Base-by-base conservation (phyloP, 768 basidiomycete genomes). In the Rhodocollybia butyracea region DNA sequence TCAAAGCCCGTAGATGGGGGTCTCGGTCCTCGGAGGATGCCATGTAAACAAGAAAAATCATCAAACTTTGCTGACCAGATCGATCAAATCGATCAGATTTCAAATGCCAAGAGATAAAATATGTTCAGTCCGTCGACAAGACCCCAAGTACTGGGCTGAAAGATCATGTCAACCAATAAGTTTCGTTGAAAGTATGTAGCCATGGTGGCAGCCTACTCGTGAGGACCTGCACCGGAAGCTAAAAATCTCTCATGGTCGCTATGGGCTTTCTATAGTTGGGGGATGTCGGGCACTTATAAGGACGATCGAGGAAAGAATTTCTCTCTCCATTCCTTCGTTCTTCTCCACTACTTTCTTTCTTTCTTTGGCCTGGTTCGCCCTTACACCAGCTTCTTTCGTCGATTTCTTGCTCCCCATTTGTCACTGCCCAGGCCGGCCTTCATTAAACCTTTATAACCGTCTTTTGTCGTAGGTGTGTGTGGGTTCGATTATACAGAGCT, bases 321-420 rank as follows among this genome's bases (percentile, higher is more conserved):
- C n/a, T 24, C 21, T 17, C 5, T 6, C 21, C n/a, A 5, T 46
- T 21, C 31, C 17, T 53, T 53, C 51, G 26, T 53, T 53, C 30
- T 27, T 34, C 21, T 39, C 13, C 36, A 43, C 15, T 32, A 26
- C 19, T 42, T 34, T 29, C 41, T 8, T 54, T 46, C 38, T 5
- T 41, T 42, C 43, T 46, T 21, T 54, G 53, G 53, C 53, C 53
- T 46, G 53, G 53, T 54, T 41, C 24, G 53, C 53, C 53, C 29
- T 54, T 34, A 6, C 21, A 11, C 24, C 19, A 2, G 1, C 19
- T 22, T 30, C 36, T 52, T 52, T 52, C 51, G 39, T 43, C 42
- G 40, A 30, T 19, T 34, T 41, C 26, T 36, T 24, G n/a, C n/a
- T 54, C 34, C 43, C 46, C 17, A 31, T 54, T 43, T 31, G 42